Evolutionary conservation across 345 rosid genomes (phyloP), one percentile per base, ranked within the genome.

Genomic region (Conringia planisiliqua): DNA sequence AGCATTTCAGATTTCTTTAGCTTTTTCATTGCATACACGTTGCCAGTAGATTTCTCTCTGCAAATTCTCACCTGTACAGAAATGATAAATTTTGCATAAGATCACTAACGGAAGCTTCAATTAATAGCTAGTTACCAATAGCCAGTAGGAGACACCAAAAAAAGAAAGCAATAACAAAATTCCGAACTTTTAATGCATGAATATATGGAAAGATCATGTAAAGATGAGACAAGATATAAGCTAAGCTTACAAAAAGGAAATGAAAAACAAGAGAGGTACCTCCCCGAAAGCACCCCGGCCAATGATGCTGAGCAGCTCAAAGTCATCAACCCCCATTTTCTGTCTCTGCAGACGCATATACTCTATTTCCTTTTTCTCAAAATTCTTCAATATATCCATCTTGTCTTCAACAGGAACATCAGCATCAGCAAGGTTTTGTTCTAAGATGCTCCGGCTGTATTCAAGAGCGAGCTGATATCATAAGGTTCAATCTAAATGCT

Each of bases 271-370:
- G 52, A 70, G 39, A 71, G 13, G 27, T 22, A 84, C 86, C 86
- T 83, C 84, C 10, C 86, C 86, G 27, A 83, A 83, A 75, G 86
- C 86, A 73, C 86, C 86, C 7, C 82, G 76, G 64, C 86, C 86
- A 63, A 83, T 83, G 69, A 83, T 81, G 63, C 79, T 83, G 71
- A 83, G 59, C 17, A 76, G 72, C 68, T 83, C 84, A 22, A 83
- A 83, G 66, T 83, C 86, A 66, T 83, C 86, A 76, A 79, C 86
- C 10, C 82, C 82, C 74, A 81, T 81, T 57, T 83, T 83, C 42
- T 73, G 83, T 73, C 84, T 79, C 62, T 83, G 86, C 58, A 79
- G 40, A 61, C 86, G 83, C 83, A 74, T 83, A 57, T 79, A 83
- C 52, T 83, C 84, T 10, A 79, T 79, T 66, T 83, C 86, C 39